These are phyloP conservation scores for Claviceps sp. DNA, from an alignment of 2,329 filamentous ascomycete species.

Conservation along the genomic window DNA sequence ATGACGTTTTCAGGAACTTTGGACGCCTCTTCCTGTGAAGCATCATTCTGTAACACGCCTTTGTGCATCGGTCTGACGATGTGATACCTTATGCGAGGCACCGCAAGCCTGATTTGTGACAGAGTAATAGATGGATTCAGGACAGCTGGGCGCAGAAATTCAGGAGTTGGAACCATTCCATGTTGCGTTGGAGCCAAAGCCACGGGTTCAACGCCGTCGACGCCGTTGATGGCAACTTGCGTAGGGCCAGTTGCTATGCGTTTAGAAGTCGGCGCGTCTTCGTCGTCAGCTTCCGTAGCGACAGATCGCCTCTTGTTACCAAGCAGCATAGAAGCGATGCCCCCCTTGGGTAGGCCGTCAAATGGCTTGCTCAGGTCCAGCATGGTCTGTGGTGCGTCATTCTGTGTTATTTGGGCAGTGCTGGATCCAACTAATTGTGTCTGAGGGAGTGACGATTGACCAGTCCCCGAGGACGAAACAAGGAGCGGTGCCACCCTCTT, in stretches of 20 bases:
- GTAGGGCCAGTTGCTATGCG: constrained; percentile 53
- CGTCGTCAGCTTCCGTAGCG: constrained; percentile 60
- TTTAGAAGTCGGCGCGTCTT: constrained; percentile 34
- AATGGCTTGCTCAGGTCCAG: constrained; percentile 89
- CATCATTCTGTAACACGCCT: constrained; percentile 40
- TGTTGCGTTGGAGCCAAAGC: constrained; percentile 44
- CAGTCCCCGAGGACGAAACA: constrained; percentile 77
- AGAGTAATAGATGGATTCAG: constrained; percentile 69
- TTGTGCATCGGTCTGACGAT: constrained; percentile 72
- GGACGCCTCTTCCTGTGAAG: constrained; percentile 44
- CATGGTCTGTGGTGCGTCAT: constrained; percentile 65
- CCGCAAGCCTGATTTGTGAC: constrained; percentile 72
- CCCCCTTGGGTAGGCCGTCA: constrained; percentile 82
- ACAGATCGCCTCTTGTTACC: constrained; percentile 85
- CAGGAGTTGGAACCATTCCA: constrained; percentile 57
- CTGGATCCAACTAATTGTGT: constrained; percentile 73
- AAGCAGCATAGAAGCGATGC: constrained; percentile 70
- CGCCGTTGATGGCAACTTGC: constrained; percentile 61
- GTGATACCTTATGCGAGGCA: constrained; percentile 72
- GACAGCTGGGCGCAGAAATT: constrained; percentile 78
- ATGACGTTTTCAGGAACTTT: constrained; percentile 58
- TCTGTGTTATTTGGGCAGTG: constrained; percentile 46
- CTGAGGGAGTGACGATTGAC: constrained; percentile 78
- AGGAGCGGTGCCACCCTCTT: constrained; percentile 88
- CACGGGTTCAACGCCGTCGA: constrained; percentile 67